Conservation (phyloP, 2,329 filamentous ascomycete species). For the Pseudocercospora musae region DNA sequence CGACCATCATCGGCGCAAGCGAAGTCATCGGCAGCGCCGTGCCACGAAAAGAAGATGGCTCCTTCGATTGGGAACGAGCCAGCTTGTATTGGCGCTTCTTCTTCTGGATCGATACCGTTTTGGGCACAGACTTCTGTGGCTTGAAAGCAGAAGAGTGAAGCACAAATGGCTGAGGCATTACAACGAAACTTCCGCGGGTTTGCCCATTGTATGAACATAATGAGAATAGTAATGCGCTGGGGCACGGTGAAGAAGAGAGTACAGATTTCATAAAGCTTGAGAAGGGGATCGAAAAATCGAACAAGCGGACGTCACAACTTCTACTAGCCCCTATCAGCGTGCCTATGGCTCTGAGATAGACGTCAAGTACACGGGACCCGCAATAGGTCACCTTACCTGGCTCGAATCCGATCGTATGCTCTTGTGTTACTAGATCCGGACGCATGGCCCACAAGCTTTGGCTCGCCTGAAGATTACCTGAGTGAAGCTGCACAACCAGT, state of each 20-base stretch:
- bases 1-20: slow-evolving; percentile 41
- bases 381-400: neutral
- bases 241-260: neutral
- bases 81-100: slow-evolving; percentile 61
- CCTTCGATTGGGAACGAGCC: slow-evolving; percentile 70
- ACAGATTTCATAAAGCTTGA: neutral
- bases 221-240: neutral
- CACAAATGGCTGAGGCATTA: neutral
- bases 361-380: neutral
- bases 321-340: neutral
- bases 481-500: neutral
- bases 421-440: neutral
- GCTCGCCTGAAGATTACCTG: neutral
- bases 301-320: neutral
- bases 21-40: slow-evolving; percentile 72
- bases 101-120: slow-evolving; percentile 53
- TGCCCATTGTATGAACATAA: neutral
- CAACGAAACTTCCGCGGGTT: neutral
- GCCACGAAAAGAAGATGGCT: slow-evolving; percentile 67
- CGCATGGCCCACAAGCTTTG: neutral
- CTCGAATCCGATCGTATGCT: neutral
- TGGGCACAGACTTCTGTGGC: slow-evolving; percentile 62
- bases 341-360: neutral
- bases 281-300: neutral
- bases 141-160: slow-evolving; percentile 46